Conservation (phyloP, 805 yeast species). For the Candida bentonensis region DNA sequence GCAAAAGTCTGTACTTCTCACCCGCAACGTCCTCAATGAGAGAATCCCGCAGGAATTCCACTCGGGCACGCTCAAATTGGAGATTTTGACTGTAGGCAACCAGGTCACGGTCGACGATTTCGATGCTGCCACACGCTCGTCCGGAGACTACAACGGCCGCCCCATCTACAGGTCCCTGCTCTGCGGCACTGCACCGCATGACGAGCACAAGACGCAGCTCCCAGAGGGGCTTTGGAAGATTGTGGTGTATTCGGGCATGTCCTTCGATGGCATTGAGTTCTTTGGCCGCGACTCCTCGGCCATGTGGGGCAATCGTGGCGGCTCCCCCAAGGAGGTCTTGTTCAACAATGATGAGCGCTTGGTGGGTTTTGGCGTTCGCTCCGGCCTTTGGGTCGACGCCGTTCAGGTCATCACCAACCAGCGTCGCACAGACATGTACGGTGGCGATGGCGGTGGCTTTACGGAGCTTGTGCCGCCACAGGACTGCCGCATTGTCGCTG, state of each 20-base stretch:
- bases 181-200: not conserved
- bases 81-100: slow-evolving; percentile 48
- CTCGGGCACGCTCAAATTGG: slow-evolving; percentile 31
- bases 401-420: slow-evolving; percentile 48
- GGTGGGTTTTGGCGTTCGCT: slow-evolving; percentile 45
- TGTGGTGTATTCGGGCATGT: slow-evolving; percentile 58
- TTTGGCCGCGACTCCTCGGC: slow-evolving; percentile 17
- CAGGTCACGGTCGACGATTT: slow-evolving; percentile 40
- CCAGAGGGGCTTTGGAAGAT: slow-evolving; percentile 29
- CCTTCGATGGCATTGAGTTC: slow-evolving; percentile 70
- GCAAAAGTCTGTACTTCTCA: slow-evolving; percentile 35
- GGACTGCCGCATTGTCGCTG: slow-evolving; percentile 48
- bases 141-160: slow-evolving; percentile 7
- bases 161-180: not conserved
- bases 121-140: slow-evolving; percentile 13
- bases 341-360: slow-evolving; percentile 48
- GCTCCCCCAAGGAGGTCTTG: slow-evolving; percentile 31
- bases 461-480: slow-evolving; percentile 50
- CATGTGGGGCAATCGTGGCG: slow-evolving; percentile 26
- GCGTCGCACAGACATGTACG: slow-evolving; percentile 36
- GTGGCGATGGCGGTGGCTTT: slow-evolving; percentile 55
- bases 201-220: slow-evolving; percentile 6
- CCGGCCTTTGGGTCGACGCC: slow-evolving; percentile 87
- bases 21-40: slow-evolving; percentile 31
- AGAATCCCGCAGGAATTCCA: slow-evolving; percentile 23